Conservation (phyloP, 179 eudicot genomes). For the Kewa caespitosa region DNA sequence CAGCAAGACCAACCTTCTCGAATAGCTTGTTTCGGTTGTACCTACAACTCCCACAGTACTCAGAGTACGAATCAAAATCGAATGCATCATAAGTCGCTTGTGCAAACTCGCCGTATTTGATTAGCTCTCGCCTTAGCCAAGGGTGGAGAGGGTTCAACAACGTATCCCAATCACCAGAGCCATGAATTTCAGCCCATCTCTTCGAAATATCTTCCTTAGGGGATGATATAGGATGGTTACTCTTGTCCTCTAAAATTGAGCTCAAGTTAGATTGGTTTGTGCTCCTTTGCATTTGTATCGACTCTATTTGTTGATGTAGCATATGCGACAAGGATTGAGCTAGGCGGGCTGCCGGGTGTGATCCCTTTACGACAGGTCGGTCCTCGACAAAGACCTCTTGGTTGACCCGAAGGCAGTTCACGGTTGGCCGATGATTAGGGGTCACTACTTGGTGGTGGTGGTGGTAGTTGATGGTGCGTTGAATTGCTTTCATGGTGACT, state of each 20-base stretch:
- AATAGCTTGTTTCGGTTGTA: conserved; percentile 44
- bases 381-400: conserved; percentile 5
- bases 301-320: conserved; percentile 43
- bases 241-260: conserved; percentile 34
- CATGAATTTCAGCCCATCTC: conserved; percentile 61
- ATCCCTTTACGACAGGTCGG: conserved; percentile 4
- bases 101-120: conserved; percentile 78
- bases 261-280: conserved; percentile 15
- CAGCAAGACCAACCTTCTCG: conserved; percentile 40
- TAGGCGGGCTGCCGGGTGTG: conserved; percentile 31
- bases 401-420: not conserved
- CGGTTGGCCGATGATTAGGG: conserved; percentile 2
- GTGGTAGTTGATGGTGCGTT: conserved; percentile 25
- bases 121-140: conserved; percentile 50
- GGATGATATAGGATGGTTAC: conserved; percentile 44
- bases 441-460: conserved; percentile 13
- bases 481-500: conserved; percentile 19
- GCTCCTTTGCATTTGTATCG: conserved; percentile 29
- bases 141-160: conserved; percentile 63
- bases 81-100: conserved; percentile 83
- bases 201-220: conserved; percentile 57
- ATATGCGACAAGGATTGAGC: conserved; percentile 47
- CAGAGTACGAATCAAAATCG: conserved; percentile 60
- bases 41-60: conserved; percentile 75
- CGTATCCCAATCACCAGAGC: conserved; percentile 43